Percentiles rank a stretch among this genome's conserved stretches.
Conservation (phyloP, 177 flowering plant species). For the Tripterygium wilfordii region DNA sequence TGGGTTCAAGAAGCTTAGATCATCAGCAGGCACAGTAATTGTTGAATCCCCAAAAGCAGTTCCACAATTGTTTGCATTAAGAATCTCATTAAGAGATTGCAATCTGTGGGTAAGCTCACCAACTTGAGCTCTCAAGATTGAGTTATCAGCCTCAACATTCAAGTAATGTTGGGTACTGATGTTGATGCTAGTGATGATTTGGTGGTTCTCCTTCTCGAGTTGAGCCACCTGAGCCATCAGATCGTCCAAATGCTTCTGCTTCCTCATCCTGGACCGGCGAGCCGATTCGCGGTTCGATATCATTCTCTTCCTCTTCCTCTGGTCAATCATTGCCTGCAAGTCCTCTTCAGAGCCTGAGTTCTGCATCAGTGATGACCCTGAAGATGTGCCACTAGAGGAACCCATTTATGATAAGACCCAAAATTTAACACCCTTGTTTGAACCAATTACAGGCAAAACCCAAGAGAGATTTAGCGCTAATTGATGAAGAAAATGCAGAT, state of each 20-base stretch:
- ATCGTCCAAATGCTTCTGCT: conserved; percentile 46
- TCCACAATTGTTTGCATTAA: conserved; percentile 11
- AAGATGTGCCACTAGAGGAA: conserved; percentile 47
- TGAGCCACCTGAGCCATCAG: conserved; percentile 25
- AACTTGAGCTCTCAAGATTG: conserved; percentile 38
- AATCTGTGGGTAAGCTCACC: conserved; percentile 40
- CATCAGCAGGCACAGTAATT: conserved; percentile 3
- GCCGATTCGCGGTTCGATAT: conserved; percentile 51
- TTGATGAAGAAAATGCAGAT: no score
- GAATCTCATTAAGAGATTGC: conserved; percentile 39
- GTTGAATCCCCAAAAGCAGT: conserved; percentile 2
- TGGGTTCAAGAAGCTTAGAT: conserved; percentile 23
- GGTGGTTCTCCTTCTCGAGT: conserved; percentile 28
- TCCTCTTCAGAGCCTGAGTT: conserved; percentile 38
- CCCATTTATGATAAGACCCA: conserved; percentile 37
- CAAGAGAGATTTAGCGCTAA: no score
- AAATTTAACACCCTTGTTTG: no score
- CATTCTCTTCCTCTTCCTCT: conserved; percentile 48
- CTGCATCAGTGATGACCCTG: conserved; percentile 27
- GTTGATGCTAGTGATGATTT: conserved; percentile 21
- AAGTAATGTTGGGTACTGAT: conserved; percentile 29
- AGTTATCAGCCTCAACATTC: conserved; percentile 42
- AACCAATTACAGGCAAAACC: no score
- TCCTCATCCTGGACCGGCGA: conserved; percentile 42
- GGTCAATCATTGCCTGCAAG: conserved; percentile 23